Evolutionary conservation across 2,329 filamentous ascomycete species (phyloP), one percentile per base, ranked within the genome.

Genomic region (Metarhizium rileyi): DNA sequence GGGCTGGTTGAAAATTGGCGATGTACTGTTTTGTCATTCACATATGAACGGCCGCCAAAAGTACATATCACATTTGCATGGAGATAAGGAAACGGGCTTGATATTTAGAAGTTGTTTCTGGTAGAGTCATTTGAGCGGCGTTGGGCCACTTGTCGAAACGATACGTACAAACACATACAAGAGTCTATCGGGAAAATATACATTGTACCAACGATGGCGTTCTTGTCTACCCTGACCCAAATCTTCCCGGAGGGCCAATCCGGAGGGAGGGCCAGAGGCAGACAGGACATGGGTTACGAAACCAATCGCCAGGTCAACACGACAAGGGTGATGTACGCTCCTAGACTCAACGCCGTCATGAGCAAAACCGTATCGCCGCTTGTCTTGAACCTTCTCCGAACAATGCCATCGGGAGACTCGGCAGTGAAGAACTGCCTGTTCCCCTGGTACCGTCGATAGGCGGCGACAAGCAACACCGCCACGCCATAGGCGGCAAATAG

Each of bases 401-500:
- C 49, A 44, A 59, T 58, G 38, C 64, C 68, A 45, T 64, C 63
- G 8, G 47, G 47, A 14, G 58, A 60, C 50, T 64, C 64, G 41
- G 61, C 59, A 42, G 75, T 80, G 68, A 97, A 97, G 71, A 98
- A 97, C 68, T 97, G 91, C 56, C 83, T 80, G 63, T 97, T 95
- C 50, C 93, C 90, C 68, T 96, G 87, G 63, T 90, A 87, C 48
- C 93, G 82, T 51, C 93, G 80, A 68, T 94, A 94, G 48, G 89
- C 73, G 59, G 89, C 86, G 52, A 94, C 88, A 25, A 87, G 74
- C 62, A 97, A 73, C 44, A 98, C 80, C 6, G 88, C 87, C 3
- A 84, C 83, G 12, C 91, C 93, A 63, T 97, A 97, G 45, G 89
- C 83, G 41, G 93, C 90, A 64, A 96, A 96, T 28, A 98, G 75